Conservation (phyloP, 1,284 basidiomycete species). For the Fistulina hepatica region DNA sequence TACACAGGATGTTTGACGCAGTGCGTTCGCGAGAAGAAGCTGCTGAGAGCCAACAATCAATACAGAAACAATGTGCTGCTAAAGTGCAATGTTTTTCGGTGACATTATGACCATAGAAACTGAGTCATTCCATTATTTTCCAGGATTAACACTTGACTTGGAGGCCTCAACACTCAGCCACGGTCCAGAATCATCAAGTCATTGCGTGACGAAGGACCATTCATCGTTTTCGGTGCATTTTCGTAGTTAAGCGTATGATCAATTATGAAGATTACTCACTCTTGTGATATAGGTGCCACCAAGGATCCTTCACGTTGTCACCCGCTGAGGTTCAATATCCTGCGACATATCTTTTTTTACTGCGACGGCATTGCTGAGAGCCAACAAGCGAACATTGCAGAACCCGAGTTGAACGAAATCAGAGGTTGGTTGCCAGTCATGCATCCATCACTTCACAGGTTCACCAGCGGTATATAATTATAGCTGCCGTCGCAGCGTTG, state of each 20-base stretch:
- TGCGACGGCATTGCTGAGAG: conserved; percentile 33
- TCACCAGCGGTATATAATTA: no score
- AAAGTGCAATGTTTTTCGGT: conserved; percentile 23
- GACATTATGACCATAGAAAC: not conserved
- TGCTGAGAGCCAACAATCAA: conserved; percentile 24
- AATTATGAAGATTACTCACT: not conserved
- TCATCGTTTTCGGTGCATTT: conserved; percentile 34
- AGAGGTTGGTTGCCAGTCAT: conserved; percentile 15
- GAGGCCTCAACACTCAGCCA: conserved; percentile 27
- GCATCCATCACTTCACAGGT: not conserved
- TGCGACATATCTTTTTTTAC: conserved; percentile 24
- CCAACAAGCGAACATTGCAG: conserved; percentile 23
- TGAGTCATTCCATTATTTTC: conserved; percentile 22
- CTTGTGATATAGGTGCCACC: conserved; percentile 24
- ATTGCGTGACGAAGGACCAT: conserved; percentile 14
- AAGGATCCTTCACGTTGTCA: conserved; percentile 9
- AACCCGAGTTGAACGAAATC: conserved; percentile 21
- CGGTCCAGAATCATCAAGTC: conserved; percentile 14
- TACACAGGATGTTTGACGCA: conserved; percentile 29
- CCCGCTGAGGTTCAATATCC: conserved; percentile 17
- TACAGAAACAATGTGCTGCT: conserved; percentile 30
- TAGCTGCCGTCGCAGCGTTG: no score
- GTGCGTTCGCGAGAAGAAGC: conserved; percentile 28
- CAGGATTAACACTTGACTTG: conserved; percentile 32
- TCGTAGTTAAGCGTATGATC: not conserved